Conservation (phyloP, 352 stramenopile genomes). For the Achlya hypogyna region DNA sequence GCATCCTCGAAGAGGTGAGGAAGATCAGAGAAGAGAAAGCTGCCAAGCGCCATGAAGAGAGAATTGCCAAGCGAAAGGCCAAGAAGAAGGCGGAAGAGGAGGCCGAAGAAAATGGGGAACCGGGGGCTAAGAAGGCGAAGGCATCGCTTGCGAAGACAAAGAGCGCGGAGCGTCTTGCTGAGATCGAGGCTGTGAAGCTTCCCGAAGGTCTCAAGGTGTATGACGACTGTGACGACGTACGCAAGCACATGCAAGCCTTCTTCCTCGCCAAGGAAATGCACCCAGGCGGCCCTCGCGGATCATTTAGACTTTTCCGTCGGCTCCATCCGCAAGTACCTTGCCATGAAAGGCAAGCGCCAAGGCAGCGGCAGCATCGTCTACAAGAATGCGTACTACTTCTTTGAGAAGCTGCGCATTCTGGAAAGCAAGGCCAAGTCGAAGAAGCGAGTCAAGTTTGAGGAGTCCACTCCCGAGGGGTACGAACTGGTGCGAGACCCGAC, state of each 20-base stretch:
- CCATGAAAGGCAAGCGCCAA: slow-evolving; percentile 35
- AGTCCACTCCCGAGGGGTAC: slow-evolving; percentile 19
- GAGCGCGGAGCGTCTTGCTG: slow-evolving; percentile 27
- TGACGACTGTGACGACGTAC: slow-evolving; percentile 45
- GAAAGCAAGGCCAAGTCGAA: slow-evolving; percentile 36
- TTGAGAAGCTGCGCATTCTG: slow-evolving; percentile 40
- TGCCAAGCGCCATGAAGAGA: background rate
- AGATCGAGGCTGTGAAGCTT: slow-evolving; percentile 29
- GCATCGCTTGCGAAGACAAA: slow-evolving; percentile 23
- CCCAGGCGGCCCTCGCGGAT: slow-evolving; percentile 31
- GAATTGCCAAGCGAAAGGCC: background rate
- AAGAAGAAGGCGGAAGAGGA: background rate
- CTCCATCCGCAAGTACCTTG: slow-evolving; percentile 38
- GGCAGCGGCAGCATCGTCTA: slow-evolving; percentile 41
- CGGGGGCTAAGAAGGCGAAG: slow-evolving; percentile 24
- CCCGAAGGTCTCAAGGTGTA: slow-evolving; percentile 35
- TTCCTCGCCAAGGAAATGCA: slow-evolving; percentile 30
- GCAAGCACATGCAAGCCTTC: slow-evolving; percentile 38
- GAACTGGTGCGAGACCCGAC: slow-evolving; percentile 26
- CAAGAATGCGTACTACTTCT: slow-evolving; percentile 36
- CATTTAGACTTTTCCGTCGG: slow-evolving; percentile 37
- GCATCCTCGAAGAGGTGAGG: slow-evolving; percentile 33
- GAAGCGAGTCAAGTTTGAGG: slow-evolving; percentile 36
- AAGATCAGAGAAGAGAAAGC: slow-evolving; percentile 18
- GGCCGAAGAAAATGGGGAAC: slow-evolving; percentile 24